Evolutionary conservation across 2,329 filamentous ascomycete genomes (phyloP), one percentile per base, ranked within the genome.

Genomic region (Xylaria sp.): DNA sequence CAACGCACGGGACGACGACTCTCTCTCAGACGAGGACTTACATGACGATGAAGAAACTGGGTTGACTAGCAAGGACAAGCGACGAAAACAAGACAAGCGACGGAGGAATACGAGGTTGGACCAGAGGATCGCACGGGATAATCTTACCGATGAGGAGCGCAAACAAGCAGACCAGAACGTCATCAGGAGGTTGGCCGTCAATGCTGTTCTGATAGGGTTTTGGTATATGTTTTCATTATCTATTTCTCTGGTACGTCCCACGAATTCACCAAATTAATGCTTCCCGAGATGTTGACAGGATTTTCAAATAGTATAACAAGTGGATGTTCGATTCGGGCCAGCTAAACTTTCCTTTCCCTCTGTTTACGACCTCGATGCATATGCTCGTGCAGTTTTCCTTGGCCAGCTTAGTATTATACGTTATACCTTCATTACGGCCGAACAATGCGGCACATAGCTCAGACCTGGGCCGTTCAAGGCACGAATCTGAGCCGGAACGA

Each of bases 271-370:
- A 54, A 43, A 19, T 31, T 31, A 42, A 25, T 12, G 17, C 19
- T 8, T 45, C 31, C 8, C 19, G 43, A 15, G 23, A n/a, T 35
- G 23, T 43, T 61, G 21, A 50, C 37, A 57, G 14, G 19, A 31
- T 14, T 5, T 21, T 46, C 42, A 33, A n/a, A 52, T 68, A 95
- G 90, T 99, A 98, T 83, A 99, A 99, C 84, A 98, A 97, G 81
- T 98, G 95, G 95, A 98, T 99, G 94, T 98, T 99, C 79, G 91
- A 92, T 72, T 85, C 89, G 65, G 85, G 90, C 69, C 87, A 90
- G 69, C 86, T 96, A 70, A 90, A 97, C 78, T 99, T 99, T 76
- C 89, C 92, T 54, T 98, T 95, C 73, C 95, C 95, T 40, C 85
- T 99, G 52, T 98, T 98, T 78, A 97, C 94, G 11, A 99, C 95